Conservation (phyloP, 2,329 filamentous ascomycete genomes). For the Exserohilum rostratum region DNA sequence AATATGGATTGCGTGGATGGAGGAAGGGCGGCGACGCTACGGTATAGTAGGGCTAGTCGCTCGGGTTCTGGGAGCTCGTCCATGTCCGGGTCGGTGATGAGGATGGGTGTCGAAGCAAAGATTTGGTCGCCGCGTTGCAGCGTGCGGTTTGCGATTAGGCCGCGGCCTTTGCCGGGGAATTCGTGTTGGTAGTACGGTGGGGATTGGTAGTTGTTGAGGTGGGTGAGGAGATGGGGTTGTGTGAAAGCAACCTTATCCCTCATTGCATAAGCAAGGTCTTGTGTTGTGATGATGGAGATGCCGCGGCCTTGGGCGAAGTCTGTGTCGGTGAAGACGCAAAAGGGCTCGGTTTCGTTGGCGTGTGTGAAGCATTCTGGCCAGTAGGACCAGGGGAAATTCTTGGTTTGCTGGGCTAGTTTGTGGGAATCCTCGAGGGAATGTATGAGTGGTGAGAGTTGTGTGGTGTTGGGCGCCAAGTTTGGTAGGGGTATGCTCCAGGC, state of each 20-base stretch:
- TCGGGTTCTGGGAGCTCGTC: slow-evolving; percentile 33
- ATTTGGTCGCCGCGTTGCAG: slow-evolving; percentile 43
- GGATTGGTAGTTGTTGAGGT: slow-evolving; percentile 32
- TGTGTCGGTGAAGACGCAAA: slow-evolving; percentile 41
- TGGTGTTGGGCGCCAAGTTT: slow-evolving; percentile 26
- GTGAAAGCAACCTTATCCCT: slow-evolving; percentile 39
- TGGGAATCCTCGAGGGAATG: slow-evolving; percentile 31
- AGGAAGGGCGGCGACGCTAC: slow-evolving; percentile 36
- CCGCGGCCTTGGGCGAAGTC: slow-evolving; percentile 40
- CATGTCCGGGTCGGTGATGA: slow-evolving; percentile 36
- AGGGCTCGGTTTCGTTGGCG: slow-evolving; percentile 31
- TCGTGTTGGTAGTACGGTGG: slow-evolving; percentile 39
- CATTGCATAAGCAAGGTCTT: slow-evolving; percentile 34
- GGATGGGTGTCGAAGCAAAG: slow-evolving; percentile 41
- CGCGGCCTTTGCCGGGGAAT: slow-evolving; percentile 42
- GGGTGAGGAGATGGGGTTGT: slow-evolving; percentile 21
- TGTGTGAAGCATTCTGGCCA: slow-evolving; percentile 42
- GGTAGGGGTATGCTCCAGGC: slow-evolving; percentile 3
- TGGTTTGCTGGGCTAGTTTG: slow-evolving; percentile 19
- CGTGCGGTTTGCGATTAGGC: slow-evolving; percentile 43
- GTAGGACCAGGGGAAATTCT: slow-evolving; percentile 42
- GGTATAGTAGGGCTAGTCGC: slow-evolving; percentile 35
- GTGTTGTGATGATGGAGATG: slow-evolving; percentile 39
- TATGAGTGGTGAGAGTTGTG: slow-evolving; percentile 13
- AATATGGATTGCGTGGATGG: slow-evolving; percentile 24